Evolutionary conservation across 2,329 filamentous ascomycete species (phyloP).

Genomic region (Parasarocladium wereldwijsianum): DNA sequence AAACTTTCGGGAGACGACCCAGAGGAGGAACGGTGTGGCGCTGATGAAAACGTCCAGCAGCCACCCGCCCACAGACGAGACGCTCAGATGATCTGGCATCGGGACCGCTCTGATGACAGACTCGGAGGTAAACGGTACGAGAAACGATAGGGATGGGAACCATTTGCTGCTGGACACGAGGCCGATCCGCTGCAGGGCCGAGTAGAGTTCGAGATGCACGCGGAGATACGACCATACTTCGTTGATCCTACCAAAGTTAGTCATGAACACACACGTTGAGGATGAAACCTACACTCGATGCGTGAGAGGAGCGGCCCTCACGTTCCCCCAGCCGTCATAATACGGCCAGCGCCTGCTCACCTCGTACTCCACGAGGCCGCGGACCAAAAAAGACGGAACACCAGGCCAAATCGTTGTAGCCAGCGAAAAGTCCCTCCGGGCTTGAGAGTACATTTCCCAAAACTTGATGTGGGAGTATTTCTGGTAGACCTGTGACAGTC

Average conservation of each 20-base stretch:
- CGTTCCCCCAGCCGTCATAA: no score
- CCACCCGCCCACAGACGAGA: conserved; percentile 27
- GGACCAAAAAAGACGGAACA: conserved; percentile 15
- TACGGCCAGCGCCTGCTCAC: conserved; percentile 12
- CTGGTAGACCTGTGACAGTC: conserved; percentile 31
- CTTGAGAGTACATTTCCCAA: conserved; percentile 22
- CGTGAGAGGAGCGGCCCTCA: no score
- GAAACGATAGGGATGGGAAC: conserved; percentile 33
- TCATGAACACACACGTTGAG: neutral
- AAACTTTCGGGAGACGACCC: conserved; percentile 26
- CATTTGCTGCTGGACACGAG: conserved; percentile 24
- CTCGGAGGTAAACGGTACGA: conserved; percentile 36
- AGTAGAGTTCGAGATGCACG: conserved; percentile 35
- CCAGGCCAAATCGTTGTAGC: conserved; percentile 17
- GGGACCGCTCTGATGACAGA: conserved; percentile 36
- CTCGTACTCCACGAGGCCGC: conserved; percentile 14
- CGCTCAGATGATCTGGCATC: conserved; percentile 21
- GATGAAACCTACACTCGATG: conserved; percentile 1
- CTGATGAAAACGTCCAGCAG: conserved; percentile 24
- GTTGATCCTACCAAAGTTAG: conserved; percentile 11
- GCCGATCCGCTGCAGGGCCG: conserved; percentile 36
- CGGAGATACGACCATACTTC: conserved; percentile 26
- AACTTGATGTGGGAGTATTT: conserved; percentile 34
- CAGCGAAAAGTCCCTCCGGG: conserved; percentile 15
- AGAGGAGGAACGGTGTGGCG: conserved; percentile 30